Percentiles rank a stretch among this genome's conserved stretches.
Evolutionary conservation across 208 protist genomes (phyloP).

Genomic region (Blechomonas ayalai): DNA sequence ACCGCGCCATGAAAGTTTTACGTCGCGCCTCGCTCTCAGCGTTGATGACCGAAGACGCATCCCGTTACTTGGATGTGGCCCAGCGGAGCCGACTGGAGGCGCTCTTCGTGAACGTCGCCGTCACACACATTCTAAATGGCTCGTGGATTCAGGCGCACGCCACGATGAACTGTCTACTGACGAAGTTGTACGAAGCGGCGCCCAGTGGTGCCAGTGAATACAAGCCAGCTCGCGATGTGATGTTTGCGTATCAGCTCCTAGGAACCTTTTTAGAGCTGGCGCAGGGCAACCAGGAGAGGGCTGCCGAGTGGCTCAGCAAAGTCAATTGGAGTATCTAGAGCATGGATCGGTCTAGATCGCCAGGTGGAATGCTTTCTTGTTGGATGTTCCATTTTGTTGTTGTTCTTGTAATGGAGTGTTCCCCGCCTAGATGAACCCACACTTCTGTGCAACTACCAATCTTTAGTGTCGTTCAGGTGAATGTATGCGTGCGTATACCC

Average conservation of each 20-base stretch:
- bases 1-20: conserved; percentile 62
- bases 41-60: conserved; percentile 32
- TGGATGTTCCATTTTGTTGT: no score
- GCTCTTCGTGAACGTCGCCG: conserved; percentile 77
- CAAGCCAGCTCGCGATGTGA: conserved; percentile 42
- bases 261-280: conserved; percentile 77
- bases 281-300: conserved; percentile 79
- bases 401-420: no score
- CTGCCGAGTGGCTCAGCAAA: conserved; percentile 53
- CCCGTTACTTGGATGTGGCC: conserved; percentile 40
- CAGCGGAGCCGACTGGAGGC: conserved; percentile 77
- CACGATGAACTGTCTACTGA: conserved; percentile 73
- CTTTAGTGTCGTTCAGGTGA: no score
- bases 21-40: conserved; percentile 55
- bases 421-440: no score
- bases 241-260: conserved; percentile 75
- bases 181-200: conserved; percentile 59
- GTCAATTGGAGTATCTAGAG: conserved; percentile 63
- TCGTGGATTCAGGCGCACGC: conserved; percentile 79
- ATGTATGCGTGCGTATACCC: no score
- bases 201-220: conserved; percentile 35
- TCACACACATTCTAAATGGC: conserved; percentile 77
- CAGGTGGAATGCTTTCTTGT: no score
- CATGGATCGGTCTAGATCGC: no score
- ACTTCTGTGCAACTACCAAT: no score